phyloP scores from a whole-genome alignment of 2,329 filamentous ascomycete genomes.

The Cladosporium oxysporum region DNA sequence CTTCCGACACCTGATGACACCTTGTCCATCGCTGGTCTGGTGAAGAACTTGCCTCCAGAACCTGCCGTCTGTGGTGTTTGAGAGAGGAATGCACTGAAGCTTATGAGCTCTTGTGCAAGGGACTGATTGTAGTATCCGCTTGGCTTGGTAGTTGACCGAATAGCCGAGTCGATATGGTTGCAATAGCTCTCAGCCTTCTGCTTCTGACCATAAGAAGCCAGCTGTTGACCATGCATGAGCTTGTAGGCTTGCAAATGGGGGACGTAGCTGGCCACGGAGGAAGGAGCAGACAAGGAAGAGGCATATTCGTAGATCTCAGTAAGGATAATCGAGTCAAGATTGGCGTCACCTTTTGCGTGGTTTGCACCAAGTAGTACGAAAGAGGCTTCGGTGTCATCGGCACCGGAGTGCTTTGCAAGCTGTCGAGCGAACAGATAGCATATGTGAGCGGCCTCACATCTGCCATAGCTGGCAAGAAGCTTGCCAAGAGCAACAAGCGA shows the following conservation, averaged over 20 bases:
- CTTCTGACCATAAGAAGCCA: slow-evolving; percentile 81
- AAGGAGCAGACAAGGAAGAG: slow-evolving; percentile 64
- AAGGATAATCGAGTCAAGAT: slow-evolving; percentile 85
- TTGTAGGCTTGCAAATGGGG: slow-evolving; percentile 92
- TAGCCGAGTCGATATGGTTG: slow-evolving; percentile 74
- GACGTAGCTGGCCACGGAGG: slow-evolving; percentile 47
- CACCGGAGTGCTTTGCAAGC: slow-evolving; percentile 72
- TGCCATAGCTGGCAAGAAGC: slow-evolving; percentile 79
- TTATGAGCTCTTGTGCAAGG: slow-evolving; percentile 76
- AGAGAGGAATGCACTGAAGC: slow-evolving; percentile 78
- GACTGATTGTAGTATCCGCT: slow-evolving; percentile 83
- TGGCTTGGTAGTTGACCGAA: slow-evolving; percentile 77
- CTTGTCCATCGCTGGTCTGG: slow-evolving; percentile 93
- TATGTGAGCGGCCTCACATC: slow-evolving; percentile 87
- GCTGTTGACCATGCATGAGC: slow-evolving; percentile 77
- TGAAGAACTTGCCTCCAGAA: slow-evolving; percentile 68
- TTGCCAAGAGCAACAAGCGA: slow-evolving; percentile 79
- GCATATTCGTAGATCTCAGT: slow-evolving; percentile 96
- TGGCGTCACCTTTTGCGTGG: slow-evolving; percentile 71
- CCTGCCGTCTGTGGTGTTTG: slow-evolving; percentile 76
- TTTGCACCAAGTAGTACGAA: slow-evolving; percentile 86
- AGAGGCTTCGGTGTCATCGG: slow-evolving; percentile 75
- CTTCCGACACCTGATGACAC: slow-evolving; percentile 88
- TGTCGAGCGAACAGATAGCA: slow-evolving; percentile 86
- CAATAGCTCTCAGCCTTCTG: slow-evolving; percentile 89